Percentiles rank a stretch among this genome's conserved stretches.
These are phyloP conservation scores for Xerocomus spinulosus DNA, from an alignment of 768 basidiomycete species.

Conservation along the genomic window DNA sequence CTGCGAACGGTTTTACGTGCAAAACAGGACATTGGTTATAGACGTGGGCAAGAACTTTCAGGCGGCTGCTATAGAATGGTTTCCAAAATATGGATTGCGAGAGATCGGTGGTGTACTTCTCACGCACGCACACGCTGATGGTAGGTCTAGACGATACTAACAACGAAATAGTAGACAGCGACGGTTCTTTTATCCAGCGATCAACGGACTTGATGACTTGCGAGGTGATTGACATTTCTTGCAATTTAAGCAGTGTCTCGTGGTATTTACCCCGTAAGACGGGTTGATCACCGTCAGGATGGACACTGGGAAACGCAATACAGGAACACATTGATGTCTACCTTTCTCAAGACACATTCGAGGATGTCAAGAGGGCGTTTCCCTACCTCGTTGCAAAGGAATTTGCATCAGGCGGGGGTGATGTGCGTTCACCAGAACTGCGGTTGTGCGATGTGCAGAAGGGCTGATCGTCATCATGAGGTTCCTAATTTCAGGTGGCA, in stretches of 20 bases:
- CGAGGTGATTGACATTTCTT: slow-evolving; percentile 47
- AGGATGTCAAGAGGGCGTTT: slow-evolving; percentile 64
- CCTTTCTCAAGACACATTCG: slow-evolving; percentile 58
- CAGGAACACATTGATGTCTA: slow-evolving; percentile 76
- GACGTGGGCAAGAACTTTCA: slow-evolving; percentile 87
- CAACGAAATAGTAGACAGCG: background rate
- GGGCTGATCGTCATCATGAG: slow-evolving; percentile 32
- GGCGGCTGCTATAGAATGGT: slow-evolving; percentile 48
- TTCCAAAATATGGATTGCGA: slow-evolving; percentile 71
- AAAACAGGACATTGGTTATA: slow-evolving; percentile 67
- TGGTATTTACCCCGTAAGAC: slow-evolving; percentile 3
- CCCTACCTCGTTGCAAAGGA: slow-evolving; percentile 78
- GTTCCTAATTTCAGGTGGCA: slow-evolving; percentile 84
- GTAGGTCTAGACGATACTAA: slow-evolving; percentile 25
- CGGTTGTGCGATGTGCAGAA: background rate
- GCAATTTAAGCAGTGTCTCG: background rate
- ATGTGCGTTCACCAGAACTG: slow-evolving; percentile 40
- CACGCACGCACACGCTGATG: slow-evolving; percentile 87
- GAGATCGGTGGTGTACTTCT: slow-evolving; percentile 72
- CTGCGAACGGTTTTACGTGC: background rate
- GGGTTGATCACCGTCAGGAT: slow-evolving; percentile 42
- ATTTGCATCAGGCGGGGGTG: slow-evolving; percentile 75
- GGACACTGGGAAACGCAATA: slow-evolving; percentile 65
- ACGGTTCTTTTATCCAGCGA: slow-evolving; percentile 43
- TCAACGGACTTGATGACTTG: slow-evolving; percentile 88